Conservation (phyloP, 306 rosid genomes). For the Cotoneaster glaucophyllus region DNA sequence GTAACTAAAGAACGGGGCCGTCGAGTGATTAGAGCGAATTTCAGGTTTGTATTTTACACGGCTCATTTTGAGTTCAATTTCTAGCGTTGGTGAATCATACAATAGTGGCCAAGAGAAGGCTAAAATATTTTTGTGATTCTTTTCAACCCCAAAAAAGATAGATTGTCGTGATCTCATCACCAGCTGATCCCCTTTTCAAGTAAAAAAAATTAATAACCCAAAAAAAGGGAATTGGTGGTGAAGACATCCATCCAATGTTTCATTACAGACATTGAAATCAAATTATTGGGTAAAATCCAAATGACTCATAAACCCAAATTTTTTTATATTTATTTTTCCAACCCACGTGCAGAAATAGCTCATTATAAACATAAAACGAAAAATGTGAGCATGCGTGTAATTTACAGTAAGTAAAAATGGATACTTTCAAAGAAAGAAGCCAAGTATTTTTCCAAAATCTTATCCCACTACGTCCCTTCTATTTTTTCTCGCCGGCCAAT, state of each 20-base stretch:
- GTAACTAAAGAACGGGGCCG: neutral
- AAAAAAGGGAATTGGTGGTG: neutral
- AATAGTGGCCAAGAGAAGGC: fast-evolving
- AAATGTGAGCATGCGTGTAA: neutral
- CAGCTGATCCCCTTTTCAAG: too few relatives aligned
- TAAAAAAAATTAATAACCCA: too few relatives aligned
- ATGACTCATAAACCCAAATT: too few relatives aligned
- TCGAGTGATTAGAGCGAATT: too few relatives aligned
- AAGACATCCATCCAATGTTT: neutral
- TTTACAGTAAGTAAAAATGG: neutral
- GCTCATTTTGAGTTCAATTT: too few relatives aligned
- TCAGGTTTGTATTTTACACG: too few relatives aligned
- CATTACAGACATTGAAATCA: neutral
- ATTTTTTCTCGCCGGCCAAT: neutral
- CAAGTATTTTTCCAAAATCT: neutral
- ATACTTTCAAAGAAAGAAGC: neutral
- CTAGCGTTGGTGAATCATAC: too few relatives aligned
- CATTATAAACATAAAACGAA: neutral
- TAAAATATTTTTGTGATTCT: too few relatives aligned
- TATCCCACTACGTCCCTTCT: neutral
- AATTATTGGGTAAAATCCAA: neutral
- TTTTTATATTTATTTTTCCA: neutral
- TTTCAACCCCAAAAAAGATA: too few relatives aligned
- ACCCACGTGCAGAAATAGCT: neutral
- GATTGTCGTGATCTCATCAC: too few relatives aligned